phyloP scores from a whole-genome alignment of 768 basidiomycete genomes.

The Coprinellus micaceus region DNA sequence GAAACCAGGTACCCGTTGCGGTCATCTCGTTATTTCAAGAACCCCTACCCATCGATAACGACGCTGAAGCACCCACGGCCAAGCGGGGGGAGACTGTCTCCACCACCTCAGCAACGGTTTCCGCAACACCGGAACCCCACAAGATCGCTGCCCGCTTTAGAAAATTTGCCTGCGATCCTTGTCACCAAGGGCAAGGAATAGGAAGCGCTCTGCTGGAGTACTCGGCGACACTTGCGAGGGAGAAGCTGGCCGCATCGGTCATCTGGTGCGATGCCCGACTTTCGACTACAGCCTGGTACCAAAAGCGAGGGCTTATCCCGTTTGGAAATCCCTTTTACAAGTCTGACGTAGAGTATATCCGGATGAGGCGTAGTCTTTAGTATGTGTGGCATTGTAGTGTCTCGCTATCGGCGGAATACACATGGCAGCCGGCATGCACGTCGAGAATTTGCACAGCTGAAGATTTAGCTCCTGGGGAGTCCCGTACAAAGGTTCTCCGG shows the following conservation, averaged over 20 bases:
- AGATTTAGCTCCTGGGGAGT: too few species aligned
- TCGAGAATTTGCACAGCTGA: neutral
- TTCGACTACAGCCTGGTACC: conserved; percentile 46
- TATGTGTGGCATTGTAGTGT: conserved; percentile 11
- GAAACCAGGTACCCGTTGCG: conserved; percentile 36
- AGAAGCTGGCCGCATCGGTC: conserved; percentile 36
- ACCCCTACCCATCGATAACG: conserved; percentile 31
- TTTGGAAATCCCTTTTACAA: conserved; percentile 54
- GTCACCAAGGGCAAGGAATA: conserved; percentile 51
- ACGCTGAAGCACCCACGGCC: neutral
- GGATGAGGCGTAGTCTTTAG: conserved; percentile 41
- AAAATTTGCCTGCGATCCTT: conserved; percentile 56
- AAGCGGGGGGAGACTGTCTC: conserved; percentile 6
- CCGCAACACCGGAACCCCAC: too few species aligned
- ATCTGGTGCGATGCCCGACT: conserved; percentile 60
- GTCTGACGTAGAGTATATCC: conserved; percentile 50
- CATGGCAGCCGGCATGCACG: too few species aligned
- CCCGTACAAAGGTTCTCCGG: too few species aligned
- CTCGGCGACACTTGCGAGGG: conserved; percentile 31
- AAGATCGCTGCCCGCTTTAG: conserved; percentile 42
- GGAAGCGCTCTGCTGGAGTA: conserved; percentile 46
- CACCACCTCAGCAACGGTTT: too few species aligned
- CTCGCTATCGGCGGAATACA: neutral
- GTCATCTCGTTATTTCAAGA: conserved; percentile 58
- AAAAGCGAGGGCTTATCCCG: conserved; percentile 44